Conservation (phyloP, 768 basidiomycete genomes). For the Mycena sanguinolenta region DNA sequence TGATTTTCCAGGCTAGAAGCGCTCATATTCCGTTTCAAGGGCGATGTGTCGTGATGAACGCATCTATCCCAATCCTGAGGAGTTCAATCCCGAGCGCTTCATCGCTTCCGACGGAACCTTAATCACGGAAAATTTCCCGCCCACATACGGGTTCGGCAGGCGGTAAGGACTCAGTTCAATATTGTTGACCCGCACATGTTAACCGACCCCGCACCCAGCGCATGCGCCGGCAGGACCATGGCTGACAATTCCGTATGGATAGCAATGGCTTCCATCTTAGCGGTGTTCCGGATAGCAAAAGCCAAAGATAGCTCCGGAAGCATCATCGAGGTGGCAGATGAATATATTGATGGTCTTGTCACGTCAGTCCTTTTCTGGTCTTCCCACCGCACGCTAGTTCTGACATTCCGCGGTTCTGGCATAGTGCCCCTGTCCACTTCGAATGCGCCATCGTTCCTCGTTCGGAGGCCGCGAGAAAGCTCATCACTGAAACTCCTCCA, state of each 20-base stretch:
- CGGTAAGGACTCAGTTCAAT: conserved; percentile 29
- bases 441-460: conserved; percentile 38
- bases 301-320: conserved; percentile 39
- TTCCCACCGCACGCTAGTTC: no score
- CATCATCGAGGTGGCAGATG: conserved; percentile 32
- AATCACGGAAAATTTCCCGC: conserved; percentile 31
- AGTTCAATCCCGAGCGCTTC: conserved; percentile 55
- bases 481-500: conserved; percentile 34
- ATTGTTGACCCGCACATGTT: background rate
- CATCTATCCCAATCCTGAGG: conserved; percentile 50
- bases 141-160: conserved; percentile 34
- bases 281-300: conserved; percentile 40
- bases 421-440: conserved; percentile 37
- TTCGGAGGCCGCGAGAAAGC: conserved; percentile 25
- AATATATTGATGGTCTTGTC: conserved; percentile 37
- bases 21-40: conserved; percentile 41
- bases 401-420: no score
- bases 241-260: conserved; percentile 41
- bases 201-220: conserved; percentile 11
- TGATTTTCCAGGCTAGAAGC: background rate
- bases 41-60: conserved; percentile 50
- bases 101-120: conserved; percentile 37
- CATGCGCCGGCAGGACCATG: conserved; percentile 45
- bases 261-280: conserved; percentile 41
- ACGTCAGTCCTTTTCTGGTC: conserved; percentile 25